These are phyloP conservation scores for Aspergillus arachidicola DNA, from an alignment of 2,329 filamentous ascomycete genomes.

Conservation along the genomic window DNA sequence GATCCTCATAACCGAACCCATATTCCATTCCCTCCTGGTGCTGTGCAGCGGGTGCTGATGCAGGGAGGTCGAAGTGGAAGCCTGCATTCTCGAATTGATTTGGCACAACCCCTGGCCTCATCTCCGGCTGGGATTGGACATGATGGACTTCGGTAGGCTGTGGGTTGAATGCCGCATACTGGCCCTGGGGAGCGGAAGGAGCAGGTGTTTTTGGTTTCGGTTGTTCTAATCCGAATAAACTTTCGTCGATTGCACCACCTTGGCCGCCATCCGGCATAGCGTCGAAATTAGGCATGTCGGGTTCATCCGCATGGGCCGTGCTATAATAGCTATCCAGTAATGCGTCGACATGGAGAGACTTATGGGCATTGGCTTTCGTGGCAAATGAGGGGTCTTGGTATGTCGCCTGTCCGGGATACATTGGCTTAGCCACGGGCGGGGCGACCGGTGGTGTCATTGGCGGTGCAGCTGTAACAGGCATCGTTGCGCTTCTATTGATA, in stretches of 20 bases:
- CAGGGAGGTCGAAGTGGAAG: slow-evolving; percentile 73
- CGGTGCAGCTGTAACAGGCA: slow-evolving; percentile 29
- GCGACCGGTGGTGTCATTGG: slow-evolving; percentile 18
- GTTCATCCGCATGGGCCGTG: slow-evolving; percentile 49
- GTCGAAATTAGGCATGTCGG: slow-evolving; percentile 67
- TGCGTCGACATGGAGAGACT: slow-evolving; percentile 35
- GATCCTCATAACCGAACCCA: slow-evolving; percentile 26
- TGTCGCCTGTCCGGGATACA: slow-evolving; percentile 39
- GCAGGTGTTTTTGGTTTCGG: slow-evolving; percentile 29
- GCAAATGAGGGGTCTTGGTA: slow-evolving; percentile 35
- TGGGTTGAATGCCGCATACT: slow-evolving; percentile 42
- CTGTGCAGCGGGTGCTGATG: slow-evolving; percentile 17
- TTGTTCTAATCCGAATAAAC: slow-evolving; percentile 36
- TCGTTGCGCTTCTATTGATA: slow-evolving; percentile 40
- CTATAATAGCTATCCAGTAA: slow-evolving; percentile 57
- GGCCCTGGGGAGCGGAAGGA: slow-evolving; percentile 21
- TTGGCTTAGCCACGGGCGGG: slow-evolving; percentile 22
- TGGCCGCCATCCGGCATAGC: slow-evolving; percentile 47
- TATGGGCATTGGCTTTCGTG: slow-evolving; percentile 17
- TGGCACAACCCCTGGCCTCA: slow-evolving; percentile 29
- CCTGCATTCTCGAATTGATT: slow-evolving; percentile 52
- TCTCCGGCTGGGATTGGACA: slow-evolving; percentile 52
- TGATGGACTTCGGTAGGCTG: slow-evolving; percentile 31
- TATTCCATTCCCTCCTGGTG: slow-evolving; percentile 23
- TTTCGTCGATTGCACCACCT: slow-evolving; percentile 35